A percentile compares a stretch with the other conserved stretches of the same genome.
These are phyloP conservation scores for Auriscalpium microsporum DNA, from an alignment of 768 basidiomycete species.

Conservation along the genomic window DNA sequence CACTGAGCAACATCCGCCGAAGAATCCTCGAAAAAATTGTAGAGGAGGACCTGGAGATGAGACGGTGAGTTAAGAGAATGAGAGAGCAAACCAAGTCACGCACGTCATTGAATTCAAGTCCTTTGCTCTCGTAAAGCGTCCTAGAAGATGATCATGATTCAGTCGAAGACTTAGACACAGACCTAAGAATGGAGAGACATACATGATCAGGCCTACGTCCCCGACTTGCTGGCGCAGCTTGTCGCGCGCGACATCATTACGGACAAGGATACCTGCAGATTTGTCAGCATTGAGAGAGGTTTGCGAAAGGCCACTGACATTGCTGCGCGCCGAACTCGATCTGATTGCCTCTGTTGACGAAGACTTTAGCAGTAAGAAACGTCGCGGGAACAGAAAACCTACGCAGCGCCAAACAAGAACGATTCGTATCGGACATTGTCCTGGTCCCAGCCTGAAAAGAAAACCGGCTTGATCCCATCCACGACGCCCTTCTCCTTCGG, in stretches of 20 bases:
- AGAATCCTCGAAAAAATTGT: constrained; percentile 64
- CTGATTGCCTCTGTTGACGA: neutral
- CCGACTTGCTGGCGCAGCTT: constrained; percentile 45
- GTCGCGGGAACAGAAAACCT: constrained; percentile 16
- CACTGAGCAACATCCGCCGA: constrained; percentile 39
- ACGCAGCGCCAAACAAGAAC: constrained; percentile 25
- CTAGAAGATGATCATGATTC: constrained; percentile 6
- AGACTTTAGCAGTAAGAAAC: neutral
- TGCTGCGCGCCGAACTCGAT: constrained; percentile 42
- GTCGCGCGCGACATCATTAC: constrained; percentile 44
- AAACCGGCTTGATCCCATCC: constrained; percentile 47
- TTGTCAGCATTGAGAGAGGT: neutral
- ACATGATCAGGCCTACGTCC: constrained; percentile 52
- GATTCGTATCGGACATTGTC: constrained; percentile 25
- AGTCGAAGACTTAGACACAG: too few species aligned
- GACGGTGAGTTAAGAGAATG: too few species aligned
- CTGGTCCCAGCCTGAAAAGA: constrained; percentile 33
- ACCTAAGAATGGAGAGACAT: constrained; percentile 12
- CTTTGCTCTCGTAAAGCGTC: constrained; percentile 59
- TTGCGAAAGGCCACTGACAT: constrained; percentile 31
- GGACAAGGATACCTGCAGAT: constrained; percentile 56
- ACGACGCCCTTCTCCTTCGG: constrained; percentile 47
- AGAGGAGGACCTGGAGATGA: constrained; percentile 45
- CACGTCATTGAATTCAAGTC: constrained; percentile 60
- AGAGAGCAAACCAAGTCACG: neutral